phyloP scores from a whole-genome alignment of 257 asterid genomes.

The Solanum pennellii region DNA sequence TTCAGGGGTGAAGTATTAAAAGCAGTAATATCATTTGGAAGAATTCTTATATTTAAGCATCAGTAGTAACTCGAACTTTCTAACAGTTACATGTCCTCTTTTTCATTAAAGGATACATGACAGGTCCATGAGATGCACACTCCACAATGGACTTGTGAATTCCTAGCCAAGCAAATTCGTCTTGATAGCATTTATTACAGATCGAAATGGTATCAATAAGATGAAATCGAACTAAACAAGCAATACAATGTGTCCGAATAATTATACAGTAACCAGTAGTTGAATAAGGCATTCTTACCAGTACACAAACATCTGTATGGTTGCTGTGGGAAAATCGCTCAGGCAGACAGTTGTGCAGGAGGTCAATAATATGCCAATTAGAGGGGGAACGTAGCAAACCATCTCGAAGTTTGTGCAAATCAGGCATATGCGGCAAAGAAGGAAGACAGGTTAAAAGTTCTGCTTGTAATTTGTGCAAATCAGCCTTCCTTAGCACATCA shows the following conservation, averaged over 20 bases:
- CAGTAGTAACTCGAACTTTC: background rate
- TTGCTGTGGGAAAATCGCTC: constrained; percentile 52
- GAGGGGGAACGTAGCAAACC: constrained; percentile 52
- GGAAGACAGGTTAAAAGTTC: constrained; percentile 68
- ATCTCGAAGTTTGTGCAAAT: constrained; percentile 48
- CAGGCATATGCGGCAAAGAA: constrained; percentile 70
- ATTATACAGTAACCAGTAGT: background rate
- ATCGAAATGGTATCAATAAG: background rate
- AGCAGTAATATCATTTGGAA: background rate
- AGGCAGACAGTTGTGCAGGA: constrained; percentile 68
- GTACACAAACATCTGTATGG: constrained; percentile 51
- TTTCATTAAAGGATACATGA: background rate
- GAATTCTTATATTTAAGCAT: background rate
- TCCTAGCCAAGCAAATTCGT: background rate
- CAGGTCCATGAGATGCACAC: background rate
- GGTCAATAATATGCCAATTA: constrained; percentile 66
- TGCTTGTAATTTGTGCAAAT: constrained; percentile 52
- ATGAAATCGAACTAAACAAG: background rate
- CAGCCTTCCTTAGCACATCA: constrained; percentile 60
- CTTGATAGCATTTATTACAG: background rate
- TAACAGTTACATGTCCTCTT: background rate
- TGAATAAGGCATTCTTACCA: constrained; percentile 35
- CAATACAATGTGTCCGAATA: background rate
- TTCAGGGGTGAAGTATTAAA: background rate
- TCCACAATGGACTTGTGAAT: background rate